These are phyloP conservation scores for Hanseniaspora clermontiae DNA, from an alignment of 805 yeast species.

Conservation along the genomic window DNA sequence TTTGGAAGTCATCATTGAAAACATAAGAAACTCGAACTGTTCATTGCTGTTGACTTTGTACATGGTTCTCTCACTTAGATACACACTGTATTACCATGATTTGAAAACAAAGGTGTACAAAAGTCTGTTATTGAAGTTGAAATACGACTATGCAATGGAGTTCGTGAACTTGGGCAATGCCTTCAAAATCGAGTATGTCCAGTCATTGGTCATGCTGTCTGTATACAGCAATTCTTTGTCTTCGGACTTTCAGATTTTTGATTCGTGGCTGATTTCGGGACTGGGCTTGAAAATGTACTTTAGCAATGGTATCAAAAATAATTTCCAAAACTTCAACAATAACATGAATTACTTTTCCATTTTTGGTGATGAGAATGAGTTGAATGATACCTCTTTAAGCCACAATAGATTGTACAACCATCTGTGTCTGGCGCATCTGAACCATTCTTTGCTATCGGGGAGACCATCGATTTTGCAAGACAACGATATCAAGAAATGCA, in stretches of 20 bases:
- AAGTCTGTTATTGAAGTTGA: slow-evolving; percentile 35
- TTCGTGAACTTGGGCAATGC: slow-evolving; percentile 32
- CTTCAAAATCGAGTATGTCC: slow-evolving; percentile 45
- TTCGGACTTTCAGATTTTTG: slow-evolving; percentile 40
- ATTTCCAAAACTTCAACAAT: slow-evolving; percentile 30
- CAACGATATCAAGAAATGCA: slow-evolving; percentile 44
- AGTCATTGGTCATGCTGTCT: slow-evolving; percentile 52
- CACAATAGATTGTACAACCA: slow-evolving; percentile 58
- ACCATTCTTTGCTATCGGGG: slow-evolving; percentile 55
- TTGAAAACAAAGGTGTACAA: slow-evolving; percentile 34
- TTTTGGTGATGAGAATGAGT: slow-evolving; percentile 22
- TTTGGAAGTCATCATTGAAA: slow-evolving; percentile 37
- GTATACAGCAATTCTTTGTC: slow-evolving; percentile 54
- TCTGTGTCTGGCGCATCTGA: slow-evolving; percentile 51
- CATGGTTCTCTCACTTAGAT: slow-evolving; percentile 51
- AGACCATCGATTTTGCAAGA: slow-evolving; percentile 51
- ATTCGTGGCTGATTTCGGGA: slow-evolving; percentile 59
- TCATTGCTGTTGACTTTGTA: slow-evolving; percentile 56
- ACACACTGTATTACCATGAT: slow-evolving; percentile 23
- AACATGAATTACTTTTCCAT: slow-evolving; percentile 26
- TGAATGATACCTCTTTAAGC: slow-evolving; percentile 42
- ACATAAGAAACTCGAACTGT: slow-evolving; percentile 36
- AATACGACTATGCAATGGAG: slow-evolving; percentile 37
- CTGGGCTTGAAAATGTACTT: slow-evolving; percentile 38
- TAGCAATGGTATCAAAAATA: slow-evolving; percentile 5